These are phyloP conservation scores for Sporothrix euskadiensis DNA, from an alignment of 2,329 filamentous ascomycete genomes.

Conservation along the genomic window DNA sequence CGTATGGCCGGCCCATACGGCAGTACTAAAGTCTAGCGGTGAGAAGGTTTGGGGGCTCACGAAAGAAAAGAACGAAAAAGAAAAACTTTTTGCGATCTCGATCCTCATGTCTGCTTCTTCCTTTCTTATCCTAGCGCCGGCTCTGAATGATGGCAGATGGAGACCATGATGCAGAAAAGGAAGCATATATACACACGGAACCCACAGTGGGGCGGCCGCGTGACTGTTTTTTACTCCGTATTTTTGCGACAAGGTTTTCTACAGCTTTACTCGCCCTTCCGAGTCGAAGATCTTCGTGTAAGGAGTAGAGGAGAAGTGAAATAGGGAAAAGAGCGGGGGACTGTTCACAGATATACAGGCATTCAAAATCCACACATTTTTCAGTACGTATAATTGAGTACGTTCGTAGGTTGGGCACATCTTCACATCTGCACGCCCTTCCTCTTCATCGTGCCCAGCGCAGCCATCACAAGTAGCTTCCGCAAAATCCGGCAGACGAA, in stretches of 20 bases:
- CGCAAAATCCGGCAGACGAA: slow-evolving; percentile 18
- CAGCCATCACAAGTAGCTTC: slow-evolving; percentile 16
- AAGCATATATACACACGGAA: not conserved
- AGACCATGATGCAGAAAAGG: not conserved
- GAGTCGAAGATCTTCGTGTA: slow-evolving; percentile 2
- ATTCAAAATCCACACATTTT: not conserved
- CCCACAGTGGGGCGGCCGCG: slow-evolving; percentile 1
- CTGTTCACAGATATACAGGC: not conserved
- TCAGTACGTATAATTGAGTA: not conserved
- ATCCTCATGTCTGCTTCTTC: not conserved
- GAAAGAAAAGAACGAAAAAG: not conserved
- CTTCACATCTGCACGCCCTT: not conserved
- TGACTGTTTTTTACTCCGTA: not conserved
- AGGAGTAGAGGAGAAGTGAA: not conserved
- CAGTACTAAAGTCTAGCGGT: not conserved
- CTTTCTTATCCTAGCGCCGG: slow-evolving; percentile 15
- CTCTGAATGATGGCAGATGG: slow-evolving; percentile 1
- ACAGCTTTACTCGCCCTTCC: not conserved
- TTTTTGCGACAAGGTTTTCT: not conserved
- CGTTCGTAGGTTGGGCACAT: not conserved
- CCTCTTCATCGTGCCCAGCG: not conserved
- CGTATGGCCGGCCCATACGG: not conserved
- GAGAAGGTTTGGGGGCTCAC: not conserved
- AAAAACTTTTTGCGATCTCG: not conserved
- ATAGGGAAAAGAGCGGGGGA: not conserved